Percentiles rank a stretch among this genome's conserved stretches.
Evolutionary conservation across 768 basidiomycete species (phyloP).

Genomic region (Mrakia frigida): DNA sequence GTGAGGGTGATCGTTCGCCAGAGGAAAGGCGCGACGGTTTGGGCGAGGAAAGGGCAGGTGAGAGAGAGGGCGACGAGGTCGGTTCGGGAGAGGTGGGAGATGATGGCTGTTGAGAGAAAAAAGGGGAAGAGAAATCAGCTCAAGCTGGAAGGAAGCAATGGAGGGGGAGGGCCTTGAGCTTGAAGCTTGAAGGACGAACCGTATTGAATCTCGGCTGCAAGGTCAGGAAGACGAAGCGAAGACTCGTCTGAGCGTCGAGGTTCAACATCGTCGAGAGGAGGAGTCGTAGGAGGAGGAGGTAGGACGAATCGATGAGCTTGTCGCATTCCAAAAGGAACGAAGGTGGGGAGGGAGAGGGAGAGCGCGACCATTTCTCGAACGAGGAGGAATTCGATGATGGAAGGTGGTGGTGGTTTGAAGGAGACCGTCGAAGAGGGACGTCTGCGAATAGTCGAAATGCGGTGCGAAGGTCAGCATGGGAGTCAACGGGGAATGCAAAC

Average conservation of each 20-base stretch:
- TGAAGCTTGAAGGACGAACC: neutral
- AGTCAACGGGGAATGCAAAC: neutral
- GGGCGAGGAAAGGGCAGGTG: neutral
- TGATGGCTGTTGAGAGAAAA: neutral
- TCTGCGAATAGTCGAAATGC: neutral
- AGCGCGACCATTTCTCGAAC: neutral
- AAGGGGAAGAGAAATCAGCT: neutral
- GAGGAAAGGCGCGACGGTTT: neutral
- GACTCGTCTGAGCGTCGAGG: neutral
- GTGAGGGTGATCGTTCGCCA: neutral
- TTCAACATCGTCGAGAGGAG: neutral
- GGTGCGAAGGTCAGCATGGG: neutral
- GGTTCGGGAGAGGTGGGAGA: slow-evolving; percentile 6
- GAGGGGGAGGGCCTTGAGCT: too few relatives aligned
- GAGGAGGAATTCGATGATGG: neutral
- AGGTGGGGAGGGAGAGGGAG: neutral
- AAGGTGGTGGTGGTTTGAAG: neutral
- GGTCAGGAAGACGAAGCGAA: neutral
- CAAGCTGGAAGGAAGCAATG: neutral
- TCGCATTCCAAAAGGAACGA: neutral
- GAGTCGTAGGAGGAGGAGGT: neutral
- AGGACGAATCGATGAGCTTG: neutral
- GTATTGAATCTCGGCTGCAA: neutral
- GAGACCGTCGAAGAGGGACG: neutral
- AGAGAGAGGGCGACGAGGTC: neutral